These are phyloP conservation scores for Diaporthe citriasiana DNA, from an alignment of 2,329 filamentous ascomycete genomes.

Conservation along the genomic window DNA sequence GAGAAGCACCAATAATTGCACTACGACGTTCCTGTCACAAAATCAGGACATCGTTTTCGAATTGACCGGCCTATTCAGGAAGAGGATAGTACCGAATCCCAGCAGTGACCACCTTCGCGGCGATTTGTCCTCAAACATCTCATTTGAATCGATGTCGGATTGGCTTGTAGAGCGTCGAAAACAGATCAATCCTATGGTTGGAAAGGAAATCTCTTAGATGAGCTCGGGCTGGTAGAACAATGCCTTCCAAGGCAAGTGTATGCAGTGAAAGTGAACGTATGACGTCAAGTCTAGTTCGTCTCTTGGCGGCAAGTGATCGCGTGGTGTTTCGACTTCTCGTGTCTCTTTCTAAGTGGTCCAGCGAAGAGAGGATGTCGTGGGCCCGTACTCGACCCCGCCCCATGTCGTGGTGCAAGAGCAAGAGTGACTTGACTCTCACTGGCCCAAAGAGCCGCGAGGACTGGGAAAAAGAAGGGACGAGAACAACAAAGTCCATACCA, in stretches of 20 bases:
- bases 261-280: background rate
- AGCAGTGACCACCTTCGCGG: background rate
- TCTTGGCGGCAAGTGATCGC: background rate
- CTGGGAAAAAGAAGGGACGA: background rate
- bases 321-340: background rate
- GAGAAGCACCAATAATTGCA: background rate
- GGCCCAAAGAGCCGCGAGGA: constrained; percentile 25
- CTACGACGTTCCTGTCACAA: background rate
- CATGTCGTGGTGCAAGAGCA: background rate
- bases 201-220: too few species aligned
- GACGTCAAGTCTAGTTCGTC: background rate
- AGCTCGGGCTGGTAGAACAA: background rate
- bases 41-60: background rate
- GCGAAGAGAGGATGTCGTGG: background rate
- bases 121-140: too few species aligned
- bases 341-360: too few species aligned
- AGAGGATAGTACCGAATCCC: background rate
- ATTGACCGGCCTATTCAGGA: background rate
- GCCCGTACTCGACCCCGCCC: background rate
- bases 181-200: background rate
- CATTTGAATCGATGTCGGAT: too few species aligned
- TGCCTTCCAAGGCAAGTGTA: background rate
- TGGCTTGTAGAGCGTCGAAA: too few species aligned
- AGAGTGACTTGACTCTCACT: constrained; percentile 2
- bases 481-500: background rate